Percentiles rank a stretch among this genome's conserved stretches.
Evolutionary conservation across 495 filamentous ascomycete genomes (phyloP).

Genomic region (Penicillium diatomitis): DNA sequence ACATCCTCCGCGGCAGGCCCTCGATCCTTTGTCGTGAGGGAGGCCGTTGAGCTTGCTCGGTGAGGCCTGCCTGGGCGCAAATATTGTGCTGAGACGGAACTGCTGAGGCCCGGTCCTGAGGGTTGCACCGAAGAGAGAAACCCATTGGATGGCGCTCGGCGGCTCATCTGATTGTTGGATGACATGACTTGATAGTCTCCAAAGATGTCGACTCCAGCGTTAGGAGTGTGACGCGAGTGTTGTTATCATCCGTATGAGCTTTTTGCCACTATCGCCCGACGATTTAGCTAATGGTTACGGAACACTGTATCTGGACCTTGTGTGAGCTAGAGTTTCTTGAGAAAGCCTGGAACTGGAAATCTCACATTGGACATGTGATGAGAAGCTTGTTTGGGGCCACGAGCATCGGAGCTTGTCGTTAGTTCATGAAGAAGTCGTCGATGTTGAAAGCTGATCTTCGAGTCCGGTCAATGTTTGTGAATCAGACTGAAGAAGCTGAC

Average conservation of each 20-base stretch:
- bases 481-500: no score
- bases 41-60: slow-evolving; percentile 20
- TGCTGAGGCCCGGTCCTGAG: slow-evolving; percentile 15
- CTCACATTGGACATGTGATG: no score
- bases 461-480: no score
- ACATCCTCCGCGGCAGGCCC: slow-evolving; percentile 21
- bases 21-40: slow-evolving; percentile 15
- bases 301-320: no score
- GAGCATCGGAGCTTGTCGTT: no score
- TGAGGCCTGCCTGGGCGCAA: slow-evolving; percentile 16
- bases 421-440: no score
- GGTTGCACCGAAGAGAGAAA: slow-evolving; percentile 17
- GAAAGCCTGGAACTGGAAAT: no score
- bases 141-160: slow-evolving; percentile 25
- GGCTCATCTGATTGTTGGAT: slow-evolving; percentile 30
- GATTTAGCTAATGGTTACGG: no score
- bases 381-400: no score
- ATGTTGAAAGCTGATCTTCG: no score
- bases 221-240: slow-evolving; percentile 19
- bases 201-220: slow-evolving; percentile 19
- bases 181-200: slow-evolving; percentile 25
- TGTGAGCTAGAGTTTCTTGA: no score
- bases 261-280: no score
- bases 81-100: slow-evolving; percentile 1
- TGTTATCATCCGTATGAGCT: slow-evolving; percentile 6